Conservation (phyloP, 2,329 filamentous ascomycete genomes). For the Cucurbitaria berberidis region DNA sequence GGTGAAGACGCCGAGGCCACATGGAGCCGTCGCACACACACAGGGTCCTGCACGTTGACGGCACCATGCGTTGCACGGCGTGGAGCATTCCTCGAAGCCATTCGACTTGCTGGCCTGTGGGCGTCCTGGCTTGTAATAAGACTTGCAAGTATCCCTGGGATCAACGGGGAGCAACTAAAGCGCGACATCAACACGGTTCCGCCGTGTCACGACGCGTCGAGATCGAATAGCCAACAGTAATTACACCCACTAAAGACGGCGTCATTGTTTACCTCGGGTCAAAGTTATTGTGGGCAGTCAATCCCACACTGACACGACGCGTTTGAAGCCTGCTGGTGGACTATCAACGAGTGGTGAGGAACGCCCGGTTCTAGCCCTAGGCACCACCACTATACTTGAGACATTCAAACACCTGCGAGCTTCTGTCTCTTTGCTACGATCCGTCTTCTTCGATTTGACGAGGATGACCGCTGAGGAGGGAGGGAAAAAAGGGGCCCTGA, state of each 20-base stretch:
- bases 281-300: neutral
- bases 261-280: conserved; percentile 2
- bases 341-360: neutral
- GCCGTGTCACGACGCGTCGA: conserved; percentile 15
- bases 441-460: conserved; percentile 1
- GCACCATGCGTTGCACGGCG: conserved; percentile 10
- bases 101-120: neutral
- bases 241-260: conserved; percentile 6
- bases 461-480: conserved; percentile 1
- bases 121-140: neutral
- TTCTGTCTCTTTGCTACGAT: neutral
- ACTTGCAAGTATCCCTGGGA: neutral
- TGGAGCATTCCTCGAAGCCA: conserved; percentile 4
- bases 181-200: neutral
- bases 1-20: conserved; percentile 9
- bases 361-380: neutral
- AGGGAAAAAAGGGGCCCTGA: conserved; percentile 6
- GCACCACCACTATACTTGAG: neutral
- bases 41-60: conserved; percentile 3
- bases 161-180: neutral
- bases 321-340: conserved; percentile 5
- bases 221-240: conserved; percentile 14
- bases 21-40: conserved; percentile 6
- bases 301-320: conserved; percentile 4
- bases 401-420: neutral